A percentile compares a stretch with the other conserved stretches of the same genome.
These are phyloP conservation scores for Tolypocladium capitatum DNA, from an alignment of 2,329 filamentous ascomycete species.

Conservation along the genomic window DNA sequence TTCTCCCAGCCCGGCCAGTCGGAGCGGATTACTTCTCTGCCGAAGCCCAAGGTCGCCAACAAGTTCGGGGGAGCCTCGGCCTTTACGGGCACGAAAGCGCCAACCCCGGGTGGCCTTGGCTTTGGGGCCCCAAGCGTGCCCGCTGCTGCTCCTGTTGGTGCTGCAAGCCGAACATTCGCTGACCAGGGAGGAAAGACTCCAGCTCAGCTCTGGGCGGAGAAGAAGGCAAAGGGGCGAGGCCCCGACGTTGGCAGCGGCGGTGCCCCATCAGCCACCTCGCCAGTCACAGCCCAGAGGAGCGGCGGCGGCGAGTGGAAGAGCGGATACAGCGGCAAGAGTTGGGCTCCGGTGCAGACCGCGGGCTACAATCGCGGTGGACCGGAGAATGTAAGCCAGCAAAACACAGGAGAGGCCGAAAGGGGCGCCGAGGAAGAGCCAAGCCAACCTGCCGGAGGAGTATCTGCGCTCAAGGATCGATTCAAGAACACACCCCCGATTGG, in stretches of 20 bases:
- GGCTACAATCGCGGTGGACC: slow-evolving; percentile 49
- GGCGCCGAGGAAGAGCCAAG: slow-evolving; percentile 35
- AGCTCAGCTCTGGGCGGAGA: slow-evolving; percentile 93
- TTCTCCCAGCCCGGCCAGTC: slow-evolving; percentile 50
- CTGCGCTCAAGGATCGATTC: slow-evolving; percentile 71
- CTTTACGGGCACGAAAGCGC: slow-evolving; percentile 83
- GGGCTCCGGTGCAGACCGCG: slow-evolving; percentile 66
- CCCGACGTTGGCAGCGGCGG: slow-evolving; percentile 28
- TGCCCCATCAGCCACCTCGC: slow-evolving; percentile 30
- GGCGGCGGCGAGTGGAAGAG: slow-evolving; percentile 75
- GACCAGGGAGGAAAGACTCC: slow-evolving; percentile 93
- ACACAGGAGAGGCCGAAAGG: slow-evolving; percentile 42
- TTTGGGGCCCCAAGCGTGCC: slow-evolving; percentile 46
- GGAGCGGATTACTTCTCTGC: slow-evolving; percentile 72
- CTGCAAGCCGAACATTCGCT: slow-evolving; percentile 84
- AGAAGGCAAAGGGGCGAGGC: slow-evolving; percentile 71
- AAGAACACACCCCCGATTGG: slow-evolving; percentile 62
- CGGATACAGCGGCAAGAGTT: slow-evolving; percentile 78
- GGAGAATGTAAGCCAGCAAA: slow-evolving; percentile 39
- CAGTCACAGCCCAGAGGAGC: slow-evolving; percentile 55
- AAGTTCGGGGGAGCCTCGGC: slow-evolving; percentile 61
- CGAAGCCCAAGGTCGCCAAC: slow-evolving; percentile 91
- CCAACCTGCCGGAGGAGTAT: slow-evolving; percentile 50
- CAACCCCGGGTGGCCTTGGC: slow-evolving; percentile 56
- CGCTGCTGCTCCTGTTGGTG: slow-evolving; percentile 50